Evolutionary conservation across 805 yeast species (phyloP).

Genomic region (Yarrowia hollandica): DNA sequence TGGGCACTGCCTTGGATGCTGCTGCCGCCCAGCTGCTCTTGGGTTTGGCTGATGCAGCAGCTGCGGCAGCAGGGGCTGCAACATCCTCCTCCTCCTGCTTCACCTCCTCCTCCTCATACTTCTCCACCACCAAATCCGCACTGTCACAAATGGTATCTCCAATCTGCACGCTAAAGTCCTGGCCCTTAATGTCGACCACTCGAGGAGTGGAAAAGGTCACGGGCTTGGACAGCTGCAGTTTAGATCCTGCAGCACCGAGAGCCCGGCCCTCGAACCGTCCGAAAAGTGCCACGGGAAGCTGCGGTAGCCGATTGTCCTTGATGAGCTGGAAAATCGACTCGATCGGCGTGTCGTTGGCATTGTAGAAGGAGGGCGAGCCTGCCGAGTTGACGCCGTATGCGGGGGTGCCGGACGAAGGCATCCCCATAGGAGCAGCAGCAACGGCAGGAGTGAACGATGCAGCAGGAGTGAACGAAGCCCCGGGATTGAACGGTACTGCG

Average conservation of each 20-base stretch:
- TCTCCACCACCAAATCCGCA: neutral
- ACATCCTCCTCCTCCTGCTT: neutral
- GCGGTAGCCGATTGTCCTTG: constrained; percentile 21
- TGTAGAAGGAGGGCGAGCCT: neutral
- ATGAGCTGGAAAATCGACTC: constrained; percentile 28
- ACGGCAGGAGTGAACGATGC: neutral
- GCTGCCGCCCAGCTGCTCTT: constrained; percentile 28
- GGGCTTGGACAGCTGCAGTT: constrained; percentile 8
- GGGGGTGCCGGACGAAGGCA: constrained; percentile 9
- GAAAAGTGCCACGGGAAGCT: constrained; percentile 2
- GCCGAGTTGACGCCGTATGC: neutral
- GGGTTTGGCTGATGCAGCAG: neutral
- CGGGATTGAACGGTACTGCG: constrained; percentile 4
- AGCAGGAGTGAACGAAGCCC: constrained; percentile 7
- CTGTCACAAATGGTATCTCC: constrained; percentile 20
- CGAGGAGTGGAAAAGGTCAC: neutral
- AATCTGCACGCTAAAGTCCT: constrained; percentile 21
- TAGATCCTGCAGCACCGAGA: neutral
- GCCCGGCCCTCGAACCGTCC: constrained; percentile 11
- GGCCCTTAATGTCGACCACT: neutral
- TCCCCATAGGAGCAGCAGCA: neutral
- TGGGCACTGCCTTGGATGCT: constrained; percentile 27
- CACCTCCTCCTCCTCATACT: neutral
- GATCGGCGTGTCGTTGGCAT: constrained; percentile 21
- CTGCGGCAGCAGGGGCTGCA: neutral